Evolutionary conservation across 352 stramenopile species (phyloP), one percentile per base, ranked within the genome.

Genomic region (Globisporangium nagaii): DNA sequence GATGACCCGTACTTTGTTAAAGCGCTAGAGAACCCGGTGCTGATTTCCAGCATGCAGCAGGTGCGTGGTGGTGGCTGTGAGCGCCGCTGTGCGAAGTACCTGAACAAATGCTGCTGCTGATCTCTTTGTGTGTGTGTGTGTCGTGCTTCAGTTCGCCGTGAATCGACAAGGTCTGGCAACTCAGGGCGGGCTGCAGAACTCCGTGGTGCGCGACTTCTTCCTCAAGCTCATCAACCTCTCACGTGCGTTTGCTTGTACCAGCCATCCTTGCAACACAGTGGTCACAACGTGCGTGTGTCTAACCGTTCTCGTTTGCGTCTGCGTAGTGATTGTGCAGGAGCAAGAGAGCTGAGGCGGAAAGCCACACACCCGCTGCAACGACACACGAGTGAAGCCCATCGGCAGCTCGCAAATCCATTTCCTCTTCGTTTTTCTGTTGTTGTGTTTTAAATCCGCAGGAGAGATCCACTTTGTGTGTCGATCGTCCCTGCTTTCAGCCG

Each of bases 11-110:
- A 76, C 56, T 87, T 86, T 58, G 56, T 72, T 13, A 56, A 71
- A 35, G 72, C 75, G 17, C 61, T 89, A 39, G 52, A 81, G 47
- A 63, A 80, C 19, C 75, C 75, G 0, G 27, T 68, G 41, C 62
- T 87, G n/a, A 79, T 86, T 45, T 36, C 62, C 12, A 84, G 68
- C 31, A 66, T 89, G 57, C 79, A 89, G 25, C 75, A 86, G 75
- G 79, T 87, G 37, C 30, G 59, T 46, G 10, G 1, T 57, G 36
- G 7, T 32, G 19, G 28, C 41, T 2, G 22, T 47, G 17, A n/a
- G 24, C 9, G 8, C 9, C 13, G 22, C 37, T 43, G 35, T 13
- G 17, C 2, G 9, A n/a, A 41, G 2, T 25, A 43, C 4, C 37
- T 13, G 2, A 50, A 10, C 10, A 17, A 17, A 36, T 19, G 2